Evolutionary conservation across 1,284 basidiomycete species (phyloP).

Genomic region (Anthracocystis setariae): DNA sequence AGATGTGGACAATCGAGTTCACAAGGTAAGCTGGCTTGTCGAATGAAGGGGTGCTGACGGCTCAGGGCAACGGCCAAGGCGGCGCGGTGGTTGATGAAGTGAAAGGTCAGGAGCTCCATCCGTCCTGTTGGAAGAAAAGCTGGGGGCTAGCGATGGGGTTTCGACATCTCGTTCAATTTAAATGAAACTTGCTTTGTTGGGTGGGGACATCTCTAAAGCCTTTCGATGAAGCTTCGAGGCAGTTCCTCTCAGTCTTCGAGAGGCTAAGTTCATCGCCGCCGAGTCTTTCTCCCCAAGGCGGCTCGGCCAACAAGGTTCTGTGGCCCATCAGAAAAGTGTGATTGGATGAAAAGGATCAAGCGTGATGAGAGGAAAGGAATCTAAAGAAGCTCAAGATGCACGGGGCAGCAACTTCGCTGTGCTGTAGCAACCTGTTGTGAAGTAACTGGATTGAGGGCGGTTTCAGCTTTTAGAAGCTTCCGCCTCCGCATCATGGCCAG

Average conservation of each 20-base stretch:
- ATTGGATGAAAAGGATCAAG: neutral
- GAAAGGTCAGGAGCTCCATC: constrained; percentile 19
- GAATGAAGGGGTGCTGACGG: constrained; percentile 12
- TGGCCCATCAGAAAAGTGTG: neutral
- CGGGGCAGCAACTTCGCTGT: constrained; percentile 3
- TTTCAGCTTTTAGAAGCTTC: neutral
- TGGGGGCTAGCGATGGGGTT: constrained; percentile 5
- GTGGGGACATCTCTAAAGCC: constrained; percentile 13
- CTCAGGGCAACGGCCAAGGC: constrained; percentile 3
- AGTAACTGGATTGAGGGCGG: neutral
- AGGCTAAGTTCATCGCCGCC: constrained; percentile 10
- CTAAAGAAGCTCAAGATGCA: constrained; percentile 12
- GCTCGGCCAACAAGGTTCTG: constrained; percentile 17
- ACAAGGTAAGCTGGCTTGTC: constrained; percentile 12
- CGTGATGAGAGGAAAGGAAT: constrained; percentile 10
- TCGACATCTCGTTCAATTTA: constrained; percentile 24
- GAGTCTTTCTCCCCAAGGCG: neutral
- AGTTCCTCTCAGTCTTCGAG: neutral
- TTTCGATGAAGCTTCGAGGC: constrained; percentile 8
- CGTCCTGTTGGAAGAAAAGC: constrained; percentile 15
- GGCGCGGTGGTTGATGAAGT: constrained; percentile 18
- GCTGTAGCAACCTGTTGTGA: constrained; percentile 1
- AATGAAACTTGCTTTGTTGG: constrained; percentile 20
- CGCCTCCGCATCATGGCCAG: neutral
- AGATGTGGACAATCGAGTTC: constrained; percentile 6